Base-by-base conservation (phyloP, 306 rosid genomes). In the Cucurbita argyrosperma region DNA sequence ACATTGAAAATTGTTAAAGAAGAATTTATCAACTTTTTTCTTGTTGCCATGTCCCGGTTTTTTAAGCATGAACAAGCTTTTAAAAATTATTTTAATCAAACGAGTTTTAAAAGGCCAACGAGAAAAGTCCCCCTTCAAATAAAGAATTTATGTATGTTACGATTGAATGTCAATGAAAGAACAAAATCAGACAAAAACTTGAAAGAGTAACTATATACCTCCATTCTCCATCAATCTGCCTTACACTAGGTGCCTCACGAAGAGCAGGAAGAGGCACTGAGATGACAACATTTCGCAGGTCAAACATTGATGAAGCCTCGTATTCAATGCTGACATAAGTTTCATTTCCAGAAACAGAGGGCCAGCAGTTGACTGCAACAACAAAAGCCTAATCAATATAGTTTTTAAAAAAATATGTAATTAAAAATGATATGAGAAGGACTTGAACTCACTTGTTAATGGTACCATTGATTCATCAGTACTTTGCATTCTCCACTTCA, bases 401-500 rank as follows among this genome's bases (percentile, higher is more conserved):
- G 38, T 18, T 74, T 66, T 76, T 21, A 14, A 70, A 51, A 58
- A 71, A 6, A 69, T 45, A 59, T 26, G 38, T 62, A 38, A 3
- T 62, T 46, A 18, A 42, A 74, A 35, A 74, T 2, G 55, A 59
- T 16, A 23, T 53, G 19, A 26, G 39, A 37, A 30, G 45, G 56
- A 77, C 52, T 66, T 61, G n/a, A 83, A 82, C 99, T 51, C 80
- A 94, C 99, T 95, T 87, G 92, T 84, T 75, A 95, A 80, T 26
- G 99, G 99, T 77, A 95, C 99, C 86, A 91, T 76, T 56, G 96
- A 87, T 83, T 95, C 97, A 11, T 94, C 99, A 49, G 85, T 76
- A 85, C 96, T 91, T 80, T 91, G 96, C 97, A 94, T 91, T 84
- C 99, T 88, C 99, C 99, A 94, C 82, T 85, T 94, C 80, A 94